These are phyloP conservation scores for Coemansia sp. DNA, from an alignment of 192 early-diverging fungal genomes.

Conservation along the genomic window DNA sequence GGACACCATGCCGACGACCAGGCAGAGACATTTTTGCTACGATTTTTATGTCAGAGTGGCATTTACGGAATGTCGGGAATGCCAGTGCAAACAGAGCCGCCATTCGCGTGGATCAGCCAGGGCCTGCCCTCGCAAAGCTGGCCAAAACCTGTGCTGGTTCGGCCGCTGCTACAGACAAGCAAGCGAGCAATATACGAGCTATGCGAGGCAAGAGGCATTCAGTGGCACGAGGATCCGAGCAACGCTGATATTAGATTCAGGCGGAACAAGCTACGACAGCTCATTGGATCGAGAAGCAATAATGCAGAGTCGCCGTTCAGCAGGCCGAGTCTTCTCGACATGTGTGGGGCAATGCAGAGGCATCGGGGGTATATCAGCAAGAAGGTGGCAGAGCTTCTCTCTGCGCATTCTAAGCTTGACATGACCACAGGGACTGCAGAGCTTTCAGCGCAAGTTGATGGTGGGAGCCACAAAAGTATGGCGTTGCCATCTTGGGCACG, in stretches of 20 bases:
- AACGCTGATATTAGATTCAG: conserved; percentile 35
- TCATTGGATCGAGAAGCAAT: conserved; percentile 11
- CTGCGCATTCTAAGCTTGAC: conserved; percentile 14
- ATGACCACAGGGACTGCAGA: conserved; percentile 11
- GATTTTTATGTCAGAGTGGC: conserved; percentile 44
- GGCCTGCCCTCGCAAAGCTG: background rate
- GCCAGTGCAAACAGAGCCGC: conserved; percentile 17
- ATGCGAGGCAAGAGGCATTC: conserved; percentile 21
- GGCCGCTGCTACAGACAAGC: conserved; percentile 38
- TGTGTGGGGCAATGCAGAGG: conserved; percentile 39
- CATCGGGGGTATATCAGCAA: conserved; percentile 36
- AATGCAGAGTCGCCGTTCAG: conserved; percentile 23
- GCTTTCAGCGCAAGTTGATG: conserved; percentile 9
- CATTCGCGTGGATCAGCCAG: background rate
- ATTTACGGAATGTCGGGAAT: conserved; percentile 44
- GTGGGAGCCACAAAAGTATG: background rate
- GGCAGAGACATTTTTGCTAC: conserved; percentile 51
- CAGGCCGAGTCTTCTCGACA: conserved; percentile 8
- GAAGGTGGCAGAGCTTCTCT: conserved; percentile 8
- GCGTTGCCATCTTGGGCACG: conserved; percentile 16
- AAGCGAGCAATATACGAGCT: conserved; percentile 28
- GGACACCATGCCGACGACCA: conserved; percentile 54
- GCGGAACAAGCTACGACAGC: conserved; percentile 40
- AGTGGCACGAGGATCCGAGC: conserved; percentile 50
- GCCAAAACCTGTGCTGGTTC: conserved; percentile 16